Evolutionary conservation across 805 yeast species (phyloP).

Genomic region (Wickerhamomyces queroliae): DNA sequence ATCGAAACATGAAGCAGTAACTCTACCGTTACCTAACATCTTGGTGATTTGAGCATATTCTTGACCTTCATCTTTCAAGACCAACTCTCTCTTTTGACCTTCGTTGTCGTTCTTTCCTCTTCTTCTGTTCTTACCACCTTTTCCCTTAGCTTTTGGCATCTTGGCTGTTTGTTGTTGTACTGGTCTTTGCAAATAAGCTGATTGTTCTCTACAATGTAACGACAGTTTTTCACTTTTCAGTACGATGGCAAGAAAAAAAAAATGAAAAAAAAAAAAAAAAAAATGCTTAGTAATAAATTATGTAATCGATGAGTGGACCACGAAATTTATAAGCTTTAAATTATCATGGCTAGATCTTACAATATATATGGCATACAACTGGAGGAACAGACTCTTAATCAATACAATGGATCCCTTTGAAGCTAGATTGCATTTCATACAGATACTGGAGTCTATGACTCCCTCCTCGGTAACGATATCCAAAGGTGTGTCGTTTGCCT

Average conservation of each 20-base stretch:
- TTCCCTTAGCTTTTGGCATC: constrained; percentile 75
- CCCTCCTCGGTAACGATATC: constrained; percentile 52
- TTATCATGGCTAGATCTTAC: too few species aligned
- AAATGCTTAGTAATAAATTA: too few species aligned
- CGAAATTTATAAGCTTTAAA: too few species aligned
- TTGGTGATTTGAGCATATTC: constrained; percentile 97
- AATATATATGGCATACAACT: neutral
- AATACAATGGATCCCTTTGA: constrained; percentile 79
- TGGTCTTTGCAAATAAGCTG: too few species aligned
- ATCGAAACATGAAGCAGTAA: constrained; percentile 93
- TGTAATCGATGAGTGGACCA: too few species aligned
- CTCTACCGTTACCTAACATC: constrained; percentile 98
- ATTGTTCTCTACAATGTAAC: too few species aligned
- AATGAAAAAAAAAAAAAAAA: too few species aligned
- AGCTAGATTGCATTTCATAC: constrained; percentile 70
- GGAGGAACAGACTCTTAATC: too few species aligned
- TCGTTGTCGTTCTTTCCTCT: constrained; percentile 96
- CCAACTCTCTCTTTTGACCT: constrained; percentile 90
- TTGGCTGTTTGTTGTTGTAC: constrained; percentile 11
- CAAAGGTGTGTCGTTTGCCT: constrained; percentile 32
- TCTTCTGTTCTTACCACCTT: constrained; percentile 88
- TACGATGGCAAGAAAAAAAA: too few species aligned
- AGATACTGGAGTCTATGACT: constrained; percentile 55
- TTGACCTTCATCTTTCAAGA: constrained; percentile 92
- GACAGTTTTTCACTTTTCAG: too few species aligned